Evolutionary conservation across 2,329 filamentous ascomycete genomes (phyloP).

Genomic region (Epicoccum sorghinum): DNA sequence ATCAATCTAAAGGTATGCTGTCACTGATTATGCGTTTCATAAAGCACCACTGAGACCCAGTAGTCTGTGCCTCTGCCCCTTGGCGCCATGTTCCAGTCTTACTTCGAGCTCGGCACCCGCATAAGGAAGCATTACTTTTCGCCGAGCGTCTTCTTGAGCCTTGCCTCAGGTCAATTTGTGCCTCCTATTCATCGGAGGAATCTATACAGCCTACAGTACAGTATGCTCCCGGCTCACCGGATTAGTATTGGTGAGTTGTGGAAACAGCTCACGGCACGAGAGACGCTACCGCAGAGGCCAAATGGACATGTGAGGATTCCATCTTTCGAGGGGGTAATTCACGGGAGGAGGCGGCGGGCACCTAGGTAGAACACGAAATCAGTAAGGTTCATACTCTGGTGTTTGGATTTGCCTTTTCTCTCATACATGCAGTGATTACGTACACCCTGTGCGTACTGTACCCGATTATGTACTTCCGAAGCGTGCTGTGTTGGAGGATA

Average conservation of each 20-base stretch:
- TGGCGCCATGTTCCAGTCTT: constrained; percentile 95
- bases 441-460: too few species aligned
- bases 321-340: constrained; percentile 13
- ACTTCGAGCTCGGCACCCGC: constrained; percentile 90
- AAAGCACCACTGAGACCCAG: not conserved
- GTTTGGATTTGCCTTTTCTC: not conserved
- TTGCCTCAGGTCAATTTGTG: constrained; percentile 89
- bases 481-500: too few species aligned
- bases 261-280: constrained; percentile 61
- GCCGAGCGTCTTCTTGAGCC: constrained; percentile 82
- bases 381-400: not conserved
- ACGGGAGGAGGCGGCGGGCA: constrained; percentile 1
- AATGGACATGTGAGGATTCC: constrained; percentile 20
- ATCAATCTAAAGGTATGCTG: too few species aligned
- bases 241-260: constrained; percentile 87
- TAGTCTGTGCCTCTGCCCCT: constrained; percentile 83
- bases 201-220: constrained; percentile 95
- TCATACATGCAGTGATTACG: too few species aligned
- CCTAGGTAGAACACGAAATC: not conserved
- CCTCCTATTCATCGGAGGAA: constrained; percentile 94
- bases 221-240: constrained; percentile 86
- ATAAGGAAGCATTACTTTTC: constrained; percentile 96
- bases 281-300: not conserved
- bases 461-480: not conserved
- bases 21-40: not conserved